Evolutionary conservation across 2,329 filamentous ascomycete genomes (phyloP).

Genomic region (Trichophyton rubrum): DNA sequence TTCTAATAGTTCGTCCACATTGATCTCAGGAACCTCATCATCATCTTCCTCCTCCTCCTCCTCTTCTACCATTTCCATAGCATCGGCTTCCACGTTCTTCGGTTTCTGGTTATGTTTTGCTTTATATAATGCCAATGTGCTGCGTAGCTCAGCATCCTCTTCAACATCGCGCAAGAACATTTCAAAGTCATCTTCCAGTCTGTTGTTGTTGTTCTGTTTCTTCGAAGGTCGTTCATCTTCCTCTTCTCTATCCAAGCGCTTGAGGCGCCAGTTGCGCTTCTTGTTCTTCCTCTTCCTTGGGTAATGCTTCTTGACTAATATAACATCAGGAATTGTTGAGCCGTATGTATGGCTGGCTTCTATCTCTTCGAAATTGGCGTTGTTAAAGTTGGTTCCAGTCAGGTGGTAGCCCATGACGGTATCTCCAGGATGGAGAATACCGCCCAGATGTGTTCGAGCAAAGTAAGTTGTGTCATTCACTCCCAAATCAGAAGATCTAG

Average conservation of each 20-base stretch:
- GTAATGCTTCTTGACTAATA: constrained; percentile 96
- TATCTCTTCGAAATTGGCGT: constrained; percentile 67
- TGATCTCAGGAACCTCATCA: constrained; percentile 55
- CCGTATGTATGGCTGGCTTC: constrained; percentile 65
- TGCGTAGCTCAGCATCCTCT: constrained; percentile 78
- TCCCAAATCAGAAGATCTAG: constrained; percentile 74
- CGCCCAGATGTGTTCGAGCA: constrained; percentile 77
- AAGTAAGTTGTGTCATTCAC: constrained; percentile 80
- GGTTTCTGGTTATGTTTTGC: constrained; percentile 42
- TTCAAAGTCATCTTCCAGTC: constrained; percentile 90
- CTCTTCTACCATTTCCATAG: constrained; percentile 36
- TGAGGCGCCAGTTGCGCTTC: constrained; percentile 82
- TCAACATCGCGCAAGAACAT: constrained; percentile 95
- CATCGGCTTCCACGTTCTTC: constrained; percentile 29
- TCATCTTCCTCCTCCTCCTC: constrained; percentile 49
- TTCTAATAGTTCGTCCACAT: constrained; percentile 73
- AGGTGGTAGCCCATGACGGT: constrained; percentile 91
- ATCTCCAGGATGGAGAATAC: constrained; percentile 75
- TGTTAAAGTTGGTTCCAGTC: constrained; percentile 85
- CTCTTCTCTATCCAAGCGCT: constrained; percentile 83
- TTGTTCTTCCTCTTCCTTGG: constrained; percentile 70
- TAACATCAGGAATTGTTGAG: constrained; percentile 73
- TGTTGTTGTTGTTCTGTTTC: constrained; percentile 57
- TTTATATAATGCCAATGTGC: constrained; percentile 79
- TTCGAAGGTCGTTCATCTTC: constrained; percentile 37